These are phyloP conservation scores for Fusarium cyanostomum DNA, from an alignment of 2,329 filamentous ascomycete genomes.

Conservation along the genomic window DNA sequence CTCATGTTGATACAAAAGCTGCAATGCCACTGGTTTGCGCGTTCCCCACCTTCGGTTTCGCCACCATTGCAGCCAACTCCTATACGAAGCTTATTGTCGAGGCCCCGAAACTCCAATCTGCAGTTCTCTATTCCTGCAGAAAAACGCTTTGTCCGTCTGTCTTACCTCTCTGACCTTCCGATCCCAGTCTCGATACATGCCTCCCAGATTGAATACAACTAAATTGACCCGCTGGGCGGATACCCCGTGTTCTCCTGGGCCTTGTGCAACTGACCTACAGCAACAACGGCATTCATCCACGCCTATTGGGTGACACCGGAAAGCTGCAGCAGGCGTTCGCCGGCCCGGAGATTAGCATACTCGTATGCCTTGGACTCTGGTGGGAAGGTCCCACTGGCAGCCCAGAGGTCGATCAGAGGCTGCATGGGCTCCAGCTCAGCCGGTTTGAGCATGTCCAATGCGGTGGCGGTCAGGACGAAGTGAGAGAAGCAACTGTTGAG, in stretches of 20 bases:
- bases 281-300: conserved; percentile 3
- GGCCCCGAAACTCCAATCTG: conserved; percentile 37
- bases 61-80: conserved; percentile 25
- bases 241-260: conserved; percentile 20
- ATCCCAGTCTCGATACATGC: conserved; percentile 26
- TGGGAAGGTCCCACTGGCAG: conserved; percentile 87
- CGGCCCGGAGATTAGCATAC: conserved; percentile 69
- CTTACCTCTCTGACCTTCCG: conserved; percentile 6
- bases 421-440: conserved; percentile 97
- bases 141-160: conserved; percentile 26
- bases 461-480: conserved; percentile 82
- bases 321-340: conserved; percentile 66
- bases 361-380: conserved; percentile 75
- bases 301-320: conserved; percentile 46
- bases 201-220: conserved; percentile 35
- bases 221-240: conserved; percentile 14
- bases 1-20: conserved; percentile 28
- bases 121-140: conserved; percentile 35
- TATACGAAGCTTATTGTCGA: conserved; percentile 23
- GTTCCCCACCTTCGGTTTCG: conserved; percentile 15
- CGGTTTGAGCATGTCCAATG: conserved; percentile 84
- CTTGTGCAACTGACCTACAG: conserved; percentile 23
- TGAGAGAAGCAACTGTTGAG: conserved; percentile 90
- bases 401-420: conserved; percentile 90
- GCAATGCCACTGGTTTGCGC: conserved; percentile 15